Evolutionary conservation across 192 early-diverging fungal genomes (phyloP).

Genomic region (Coemansia sp.): DNA sequence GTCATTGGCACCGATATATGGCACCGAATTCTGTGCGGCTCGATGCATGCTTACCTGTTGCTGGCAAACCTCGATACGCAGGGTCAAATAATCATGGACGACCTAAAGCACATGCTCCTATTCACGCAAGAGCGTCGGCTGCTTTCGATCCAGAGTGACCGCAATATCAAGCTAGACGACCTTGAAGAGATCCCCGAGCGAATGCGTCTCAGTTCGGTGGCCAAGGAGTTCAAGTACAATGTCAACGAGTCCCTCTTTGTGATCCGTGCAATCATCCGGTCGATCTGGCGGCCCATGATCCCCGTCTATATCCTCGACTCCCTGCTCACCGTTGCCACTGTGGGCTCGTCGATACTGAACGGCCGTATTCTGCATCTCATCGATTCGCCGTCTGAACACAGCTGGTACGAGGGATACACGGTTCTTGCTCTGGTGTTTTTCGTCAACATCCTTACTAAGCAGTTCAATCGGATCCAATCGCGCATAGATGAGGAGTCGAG

Average conservation of each 20-base stretch:
- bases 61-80: slow-evolving; percentile 18
- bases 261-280: slow-evolving; percentile 28
- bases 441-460: not conserved
- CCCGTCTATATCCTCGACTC: slow-evolving; percentile 22
- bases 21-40: not conserved
- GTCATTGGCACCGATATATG: not conserved
- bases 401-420: slow-evolving; percentile 19
- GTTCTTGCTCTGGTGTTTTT: not conserved
- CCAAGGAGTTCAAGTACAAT: slow-evolving; percentile 26
- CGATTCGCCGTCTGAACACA: slow-evolving; percentile 12
- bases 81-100: slow-evolving; percentile 6
- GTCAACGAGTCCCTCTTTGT: slow-evolving; percentile 33
- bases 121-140: slow-evolving; percentile 18
- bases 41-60: slow-evolving; percentile 11
- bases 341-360: slow-evolving; percentile 4
- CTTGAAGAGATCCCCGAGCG: slow-evolving; percentile 10
- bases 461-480: not conserved
- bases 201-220: not conserved
- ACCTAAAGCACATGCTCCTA: slow-evolving; percentile 7
- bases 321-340: slow-evolving; percentile 5
- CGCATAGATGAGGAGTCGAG: not conserved
- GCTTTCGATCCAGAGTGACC: not conserved
- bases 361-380: slow-evolving; percentile 19
- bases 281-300: slow-evolving; percentile 32
- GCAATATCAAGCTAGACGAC: slow-evolving; percentile 20